Conservation (phyloP, 805 yeast species). For the Sugiyamaella mastotermitis region DNA sequence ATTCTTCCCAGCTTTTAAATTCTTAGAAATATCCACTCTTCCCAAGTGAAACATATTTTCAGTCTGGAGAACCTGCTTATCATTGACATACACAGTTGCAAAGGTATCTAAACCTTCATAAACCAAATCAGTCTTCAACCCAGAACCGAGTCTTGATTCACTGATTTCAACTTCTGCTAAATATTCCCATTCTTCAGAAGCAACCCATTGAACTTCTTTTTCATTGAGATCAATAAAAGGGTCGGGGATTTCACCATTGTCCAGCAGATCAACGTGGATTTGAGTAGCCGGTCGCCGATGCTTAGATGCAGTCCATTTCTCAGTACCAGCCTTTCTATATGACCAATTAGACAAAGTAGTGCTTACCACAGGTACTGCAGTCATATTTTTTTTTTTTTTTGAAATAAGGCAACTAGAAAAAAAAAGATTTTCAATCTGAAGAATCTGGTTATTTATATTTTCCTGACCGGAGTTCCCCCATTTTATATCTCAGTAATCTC, state of each 20-base stretch:
- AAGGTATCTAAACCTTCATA: constrained; percentile 43
- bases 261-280: constrained; percentile 39
- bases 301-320: constrained; percentile 14
- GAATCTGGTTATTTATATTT: too few relatives aligned
- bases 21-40: constrained; percentile 26
- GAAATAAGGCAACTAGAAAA: too few relatives aligned
- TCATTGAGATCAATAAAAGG: constrained; percentile 43
- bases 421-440: too few relatives aligned
- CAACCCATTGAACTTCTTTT: constrained; percentile 44
- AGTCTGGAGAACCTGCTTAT: constrained; percentile 29
- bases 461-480: too few relatives aligned
- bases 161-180: constrained; percentile 20
- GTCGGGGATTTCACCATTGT: constrained; percentile 36
- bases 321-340: constrained; percentile 15
- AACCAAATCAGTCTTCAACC: constrained; percentile 25
- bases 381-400: too few relatives aligned
- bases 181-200: constrained; percentile 46
- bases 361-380: neutral
- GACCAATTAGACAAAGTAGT: constrained; percentile 15
- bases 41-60: constrained; percentile 41
- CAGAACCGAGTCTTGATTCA: neutral
- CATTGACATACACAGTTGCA: constrained; percentile 39
- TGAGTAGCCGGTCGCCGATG: constrained; percentile 25
- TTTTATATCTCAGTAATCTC: too few relatives aligned
- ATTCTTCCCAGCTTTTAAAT: constrained; percentile 25